Evolutionary conservation across 2,329 filamentous ascomycete genomes (phyloP).

Genomic region (Ceratocystis variospora): DNA sequence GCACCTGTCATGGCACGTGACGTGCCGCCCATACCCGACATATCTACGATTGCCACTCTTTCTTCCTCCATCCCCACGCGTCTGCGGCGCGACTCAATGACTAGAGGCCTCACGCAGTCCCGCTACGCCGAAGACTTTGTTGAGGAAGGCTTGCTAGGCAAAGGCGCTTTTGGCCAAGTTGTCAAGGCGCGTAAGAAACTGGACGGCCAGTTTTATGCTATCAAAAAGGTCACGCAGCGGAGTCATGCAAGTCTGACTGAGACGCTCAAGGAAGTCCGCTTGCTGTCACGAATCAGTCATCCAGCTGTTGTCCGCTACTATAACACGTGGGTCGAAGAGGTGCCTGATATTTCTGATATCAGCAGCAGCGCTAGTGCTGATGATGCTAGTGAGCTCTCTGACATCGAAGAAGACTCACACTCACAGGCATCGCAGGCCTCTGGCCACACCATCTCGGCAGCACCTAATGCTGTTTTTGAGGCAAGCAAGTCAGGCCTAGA

Average conservation of each 20-base stretch:
- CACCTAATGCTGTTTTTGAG: slow-evolving; percentile 33
- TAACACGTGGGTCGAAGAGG: slow-evolving; percentile 83
- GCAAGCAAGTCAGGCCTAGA: slow-evolving; percentile 64
- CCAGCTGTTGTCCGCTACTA: slow-evolving; percentile 80
- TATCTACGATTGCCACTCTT: slow-evolving; percentile 15
- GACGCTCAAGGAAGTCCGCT: slow-evolving; percentile 68
- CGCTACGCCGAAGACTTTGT: slow-evolving; percentile 83
- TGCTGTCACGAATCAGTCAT: slow-evolving; percentile 86
- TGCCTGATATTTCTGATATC: slow-evolving; percentile 29
- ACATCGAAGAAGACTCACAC: slow-evolving; percentile 26
- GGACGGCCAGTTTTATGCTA: slow-evolving; percentile 83
- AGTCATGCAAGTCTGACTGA: slow-evolving; percentile 61
- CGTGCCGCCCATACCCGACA: slow-evolving; percentile 24
- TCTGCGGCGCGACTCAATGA: slow-evolving; percentile 49
- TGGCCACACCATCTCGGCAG: slow-evolving; percentile 26
- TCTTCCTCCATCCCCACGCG: slow-evolving; percentile 34
- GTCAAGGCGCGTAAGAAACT: slow-evolving; percentile 91
- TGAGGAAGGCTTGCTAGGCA: slow-evolving; percentile 76
- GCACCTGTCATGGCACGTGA: slow-evolving; percentile 43
- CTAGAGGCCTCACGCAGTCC: slow-evolving; percentile 36
- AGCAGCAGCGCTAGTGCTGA: slow-evolving; percentile 42
- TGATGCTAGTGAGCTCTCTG: slow-evolving; percentile 34
- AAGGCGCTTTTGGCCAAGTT: slow-evolving; percentile 91
- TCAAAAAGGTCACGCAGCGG: slow-evolving; percentile 87
- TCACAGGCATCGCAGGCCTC: background rate